Conservation (phyloP, 495 filamentous ascomycete species). For the Lepraria neglecta region DNA sequence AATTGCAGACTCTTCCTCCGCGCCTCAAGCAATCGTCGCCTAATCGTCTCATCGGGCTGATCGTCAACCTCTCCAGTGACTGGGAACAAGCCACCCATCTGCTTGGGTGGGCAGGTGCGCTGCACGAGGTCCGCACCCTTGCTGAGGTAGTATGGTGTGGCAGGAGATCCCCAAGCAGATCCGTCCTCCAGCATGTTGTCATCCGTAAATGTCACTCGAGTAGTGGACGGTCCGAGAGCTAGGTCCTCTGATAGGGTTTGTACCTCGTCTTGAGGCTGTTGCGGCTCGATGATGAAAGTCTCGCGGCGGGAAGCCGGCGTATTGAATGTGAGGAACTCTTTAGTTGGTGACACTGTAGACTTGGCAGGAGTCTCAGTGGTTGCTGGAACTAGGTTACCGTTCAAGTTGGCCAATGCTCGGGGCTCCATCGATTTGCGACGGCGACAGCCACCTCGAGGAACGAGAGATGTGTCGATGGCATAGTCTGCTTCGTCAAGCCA, state of each 20-base stretch:
- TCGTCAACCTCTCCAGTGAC: conserved; percentile 30
- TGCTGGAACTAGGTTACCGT: conserved; percentile 54
- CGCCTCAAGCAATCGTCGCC: conserved; percentile 64
- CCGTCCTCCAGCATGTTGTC: conserved; percentile 37
- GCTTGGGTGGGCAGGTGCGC: conserved; percentile 68
- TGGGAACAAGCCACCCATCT: conserved; percentile 43
- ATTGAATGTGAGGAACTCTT: conserved; percentile 39
- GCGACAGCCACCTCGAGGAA: conserved; percentile 70
- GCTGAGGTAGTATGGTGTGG: conserved; percentile 51
- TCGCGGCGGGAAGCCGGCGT: conserved; percentile 45
- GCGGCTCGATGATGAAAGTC: conserved; percentile 40
- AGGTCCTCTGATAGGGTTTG: conserved; percentile 26
- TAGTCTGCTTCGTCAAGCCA: conserved; percentile 69
- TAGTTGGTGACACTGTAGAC: conserved; percentile 29
- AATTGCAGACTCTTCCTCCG: conserved; percentile 77
- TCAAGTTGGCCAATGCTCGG: conserved; percentile 63
- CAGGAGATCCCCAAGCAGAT: conserved; percentile 45
- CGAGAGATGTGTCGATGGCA: conserved; percentile 58
- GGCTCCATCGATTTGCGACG: conserved; percentile 92
- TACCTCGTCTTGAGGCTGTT: conserved; percentile 20
- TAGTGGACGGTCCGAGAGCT: conserved; percentile 17
- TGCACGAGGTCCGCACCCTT: conserved; percentile 53
- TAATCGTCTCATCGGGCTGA: conserved; percentile 43
- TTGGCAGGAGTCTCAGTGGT: conserved; percentile 28
- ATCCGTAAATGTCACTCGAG: conserved; percentile 23